phyloP scores from a whole-genome alignment of 108 stramenopile species.

The Licmophora abbreviata region DNA sequence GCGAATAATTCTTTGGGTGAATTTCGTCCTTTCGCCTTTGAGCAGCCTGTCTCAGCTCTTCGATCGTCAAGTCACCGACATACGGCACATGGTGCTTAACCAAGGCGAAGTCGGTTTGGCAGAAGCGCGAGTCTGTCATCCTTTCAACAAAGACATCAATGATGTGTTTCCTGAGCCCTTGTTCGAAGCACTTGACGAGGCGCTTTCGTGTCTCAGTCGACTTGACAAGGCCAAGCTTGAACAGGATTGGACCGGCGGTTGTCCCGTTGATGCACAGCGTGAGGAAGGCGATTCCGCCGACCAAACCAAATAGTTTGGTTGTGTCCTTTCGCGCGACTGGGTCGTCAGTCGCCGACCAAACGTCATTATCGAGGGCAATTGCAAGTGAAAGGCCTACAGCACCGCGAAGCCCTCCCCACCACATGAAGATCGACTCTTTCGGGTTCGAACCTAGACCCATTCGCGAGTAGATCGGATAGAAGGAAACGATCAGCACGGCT shows the following conservation, averaged over 20 bases:
- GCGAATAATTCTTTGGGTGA: background rate
- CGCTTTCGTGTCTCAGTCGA: constrained; percentile 36
- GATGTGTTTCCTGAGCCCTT: constrained; percentile 7
- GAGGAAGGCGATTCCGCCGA: constrained; percentile 44
- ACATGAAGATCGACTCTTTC: constrained; percentile 53
- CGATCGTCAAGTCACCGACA: constrained; percentile 30
- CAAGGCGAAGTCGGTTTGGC: constrained; percentile 35
- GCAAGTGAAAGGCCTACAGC: constrained; percentile 82
- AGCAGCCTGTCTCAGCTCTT: constrained; percentile 40
- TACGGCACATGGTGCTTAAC: constrained; percentile 49
- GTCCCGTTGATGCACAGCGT: constrained; percentile 53
- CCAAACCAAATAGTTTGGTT: constrained; percentile 23
- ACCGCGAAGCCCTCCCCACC: constrained; percentile 76
- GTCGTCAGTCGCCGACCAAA: constrained; percentile 4
- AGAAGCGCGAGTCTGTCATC: constrained; percentile 37
- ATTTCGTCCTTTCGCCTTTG: background rate
- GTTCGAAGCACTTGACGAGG: constrained; percentile 27
- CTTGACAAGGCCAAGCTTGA: constrained; percentile 43
- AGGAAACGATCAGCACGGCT: constrained; percentile 29
- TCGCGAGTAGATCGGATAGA: constrained; percentile 56
- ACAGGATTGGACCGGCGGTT: constrained; percentile 43
- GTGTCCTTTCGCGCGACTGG: constrained; percentile 6
- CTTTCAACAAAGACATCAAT: constrained; percentile 36
- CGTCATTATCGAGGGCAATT: constrained; percentile 50
- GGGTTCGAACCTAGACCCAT: constrained; percentile 49